Percentiles rank a stretch among this genome's conserved stretches.
phyloP scores from a whole-genome alignment of 2,329 filamentous ascomycete genomes.

The Periconia sp. region DNA sequence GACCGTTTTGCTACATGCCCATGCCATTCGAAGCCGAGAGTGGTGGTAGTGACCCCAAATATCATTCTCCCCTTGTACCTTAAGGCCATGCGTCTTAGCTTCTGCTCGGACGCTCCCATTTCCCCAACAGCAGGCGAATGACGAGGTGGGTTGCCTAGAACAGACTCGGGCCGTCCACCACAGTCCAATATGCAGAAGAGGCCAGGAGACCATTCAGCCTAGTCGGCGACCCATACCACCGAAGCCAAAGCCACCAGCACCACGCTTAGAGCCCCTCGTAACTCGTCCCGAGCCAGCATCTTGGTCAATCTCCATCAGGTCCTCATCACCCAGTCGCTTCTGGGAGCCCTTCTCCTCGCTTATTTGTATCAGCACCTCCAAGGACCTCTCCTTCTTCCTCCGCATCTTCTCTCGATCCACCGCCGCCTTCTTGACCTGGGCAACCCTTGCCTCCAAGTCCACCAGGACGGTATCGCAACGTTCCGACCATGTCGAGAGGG shows the following conservation, averaged over 20 bases:
- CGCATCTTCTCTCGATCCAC: constrained; percentile 49
- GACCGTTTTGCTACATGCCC: too few species aligned
- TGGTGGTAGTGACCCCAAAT: too few species aligned
- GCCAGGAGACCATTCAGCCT: constrained; percentile 17
- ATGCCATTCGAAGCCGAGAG: too few species aligned
- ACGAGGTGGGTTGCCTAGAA: too few species aligned
- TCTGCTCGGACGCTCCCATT: not conserved
- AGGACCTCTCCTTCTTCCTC: constrained; percentile 49
- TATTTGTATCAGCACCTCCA: constrained; percentile 35
- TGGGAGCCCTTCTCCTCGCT: constrained; percentile 34
- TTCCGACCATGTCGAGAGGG: constrained; percentile 76
- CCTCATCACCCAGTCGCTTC: constrained; percentile 34
- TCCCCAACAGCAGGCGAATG: too few species aligned
- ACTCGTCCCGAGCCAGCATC: constrained; percentile 32
- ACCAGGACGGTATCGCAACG: constrained; percentile 76
- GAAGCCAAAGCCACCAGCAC: constrained; percentile 32
- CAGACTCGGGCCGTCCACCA: not conserved
- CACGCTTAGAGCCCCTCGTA: constrained; percentile 38
- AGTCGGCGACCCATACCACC: constrained; percentile 34
- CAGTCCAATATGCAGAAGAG: not conserved
- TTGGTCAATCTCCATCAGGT: constrained; percentile 47
- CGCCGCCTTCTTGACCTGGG: constrained; percentile 62
- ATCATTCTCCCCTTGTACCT: too few species aligned
- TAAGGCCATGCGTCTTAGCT: too few species aligned
- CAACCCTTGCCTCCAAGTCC: constrained; percentile 78